Base-by-base conservation (phyloP, 2,329 filamentous ascomycete species). In the Thielaviopsis euricoi region DNA sequence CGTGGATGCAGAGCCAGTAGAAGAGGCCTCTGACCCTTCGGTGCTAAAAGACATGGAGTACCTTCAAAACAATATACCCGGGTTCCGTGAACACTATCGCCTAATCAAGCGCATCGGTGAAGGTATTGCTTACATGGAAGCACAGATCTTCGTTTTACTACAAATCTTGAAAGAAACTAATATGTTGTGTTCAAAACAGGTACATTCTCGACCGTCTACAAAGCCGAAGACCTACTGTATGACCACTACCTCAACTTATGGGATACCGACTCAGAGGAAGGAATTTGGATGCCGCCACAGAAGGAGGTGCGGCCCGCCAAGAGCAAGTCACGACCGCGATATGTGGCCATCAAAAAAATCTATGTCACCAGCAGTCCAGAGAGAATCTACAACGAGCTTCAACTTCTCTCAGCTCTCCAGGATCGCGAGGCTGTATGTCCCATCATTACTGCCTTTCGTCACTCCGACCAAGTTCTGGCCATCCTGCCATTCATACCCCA, bases 121-220 rank as follows among this genome's bases (percentile, higher is more conserved):
- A 79, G 93, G 89, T 90, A 71, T 6, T 65, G 52, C 65, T 60
- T 21, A 57, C 54, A 56, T 40, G 19, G 10, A 37, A n/a, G 17
- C 10, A 23, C 52, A 17, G 26, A 3, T 21, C 15, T 56, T 52
- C 12, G 9, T 17, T 48, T 15, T 53, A 9, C 51, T 56, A 26
- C 17, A 13, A 22, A 54, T 6, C 49, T 17, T 40, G 49, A 21
- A 43, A 52, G 26, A 62, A 55, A 64, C 60, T 52, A 50, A 53
- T 56, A 17, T 6, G 15, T 23, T n/a, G 12, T 26, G 19, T 50
- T 15, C 43, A 19, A n/a, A n/a, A 40, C 63, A 95, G 89, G 93
- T 59, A 98, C 93, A 1, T 98, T 98, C 68, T 97, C 93, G 0
- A 97, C 93, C 1, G 93, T 98, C 13, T 98, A 98, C 77, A 98